Conservation (phyloP, 2,329 filamentous ascomycete species). For the Colletotrichum sp. region DNA sequence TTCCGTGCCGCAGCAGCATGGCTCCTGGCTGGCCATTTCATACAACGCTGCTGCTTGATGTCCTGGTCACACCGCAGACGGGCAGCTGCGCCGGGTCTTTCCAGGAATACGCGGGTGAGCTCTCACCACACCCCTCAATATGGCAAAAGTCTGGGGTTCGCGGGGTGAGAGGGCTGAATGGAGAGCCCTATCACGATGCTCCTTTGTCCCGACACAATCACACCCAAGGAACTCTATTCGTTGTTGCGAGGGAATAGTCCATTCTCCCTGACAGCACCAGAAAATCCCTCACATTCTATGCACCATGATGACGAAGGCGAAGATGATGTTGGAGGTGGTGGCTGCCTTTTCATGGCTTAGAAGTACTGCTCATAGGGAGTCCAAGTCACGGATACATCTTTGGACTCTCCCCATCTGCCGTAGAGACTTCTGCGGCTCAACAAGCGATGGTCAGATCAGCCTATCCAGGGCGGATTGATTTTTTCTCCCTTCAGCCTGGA, state of each 20-base stretch:
- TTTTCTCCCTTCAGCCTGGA: neutral
- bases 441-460: neutral
- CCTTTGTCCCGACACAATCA: constrained; percentile 8
- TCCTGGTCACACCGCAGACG: neutral
- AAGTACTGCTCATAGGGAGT: neutral
- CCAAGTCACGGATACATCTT: neutral
- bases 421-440: constrained; percentile 5
- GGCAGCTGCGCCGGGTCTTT: neutral
- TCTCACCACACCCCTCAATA: neutral
- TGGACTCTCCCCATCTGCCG: neutral
- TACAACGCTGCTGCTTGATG: neutral
- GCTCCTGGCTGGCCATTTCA: neutral
- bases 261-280: neutral
- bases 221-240: constrained; percentile 1
- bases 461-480: neutral
- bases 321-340: neutral
- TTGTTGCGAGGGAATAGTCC: neutral
- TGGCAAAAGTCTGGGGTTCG: constrained; percentile 7
- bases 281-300: constrained; percentile 14
- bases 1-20: neutral
- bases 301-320: constrained; percentile 1
- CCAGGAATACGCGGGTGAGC: neutral
- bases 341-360: neutral
- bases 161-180: neutral
- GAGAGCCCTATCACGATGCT: neutral